These are phyloP conservation scores for Pythium rishiriense DNA, from an alignment of 352 stramenopile species.

Conservation along the genomic window DNA sequence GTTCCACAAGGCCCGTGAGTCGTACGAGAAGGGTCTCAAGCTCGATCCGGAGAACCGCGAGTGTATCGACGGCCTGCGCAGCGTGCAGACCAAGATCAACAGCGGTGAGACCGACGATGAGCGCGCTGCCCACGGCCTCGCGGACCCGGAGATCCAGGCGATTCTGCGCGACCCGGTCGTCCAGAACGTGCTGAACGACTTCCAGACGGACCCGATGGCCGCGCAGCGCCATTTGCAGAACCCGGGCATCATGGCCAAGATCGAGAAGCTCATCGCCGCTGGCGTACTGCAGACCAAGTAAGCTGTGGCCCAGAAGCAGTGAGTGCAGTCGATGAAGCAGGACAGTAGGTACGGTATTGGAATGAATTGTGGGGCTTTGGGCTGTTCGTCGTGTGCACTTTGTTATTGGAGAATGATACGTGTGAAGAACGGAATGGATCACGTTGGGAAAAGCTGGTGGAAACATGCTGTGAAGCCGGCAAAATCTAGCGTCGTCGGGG, in stretches of 20 bases:
- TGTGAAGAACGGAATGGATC: too few species aligned
- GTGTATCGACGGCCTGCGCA: constrained; percentile 95
- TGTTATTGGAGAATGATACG: too few species aligned
- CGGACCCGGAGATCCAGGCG: constrained; percentile 98
- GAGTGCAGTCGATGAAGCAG: too few species aligned
- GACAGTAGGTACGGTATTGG: neutral
- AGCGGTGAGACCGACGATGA: constrained; percentile 96
- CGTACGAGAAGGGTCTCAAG: constrained; percentile 95
- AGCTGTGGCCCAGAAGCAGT: too few species aligned
- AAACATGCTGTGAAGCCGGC: constrained; percentile 18
- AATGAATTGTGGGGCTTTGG: neutral
- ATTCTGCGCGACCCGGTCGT: constrained; percentile 98
- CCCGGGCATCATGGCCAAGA: constrained; percentile 95
- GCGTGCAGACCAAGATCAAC: constrained; percentile 93
- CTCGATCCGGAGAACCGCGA: constrained; percentile 95
- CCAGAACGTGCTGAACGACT: constrained; percentile 97
- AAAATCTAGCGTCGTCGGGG: constrained; percentile 14
- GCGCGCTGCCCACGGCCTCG: constrained; percentile 96
- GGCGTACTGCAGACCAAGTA: constrained; percentile 96
- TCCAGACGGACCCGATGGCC: constrained; percentile 93
- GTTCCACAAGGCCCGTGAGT: constrained; percentile 98
- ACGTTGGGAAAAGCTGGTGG: neutral
- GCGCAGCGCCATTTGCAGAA: constrained; percentile 95
- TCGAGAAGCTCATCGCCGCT: constrained; percentile 98
- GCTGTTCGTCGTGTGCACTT: neutral